Base-by-base conservation (phyloP, 2,329 filamentous ascomycete species). In the Hypomyces rosellus region DNA sequence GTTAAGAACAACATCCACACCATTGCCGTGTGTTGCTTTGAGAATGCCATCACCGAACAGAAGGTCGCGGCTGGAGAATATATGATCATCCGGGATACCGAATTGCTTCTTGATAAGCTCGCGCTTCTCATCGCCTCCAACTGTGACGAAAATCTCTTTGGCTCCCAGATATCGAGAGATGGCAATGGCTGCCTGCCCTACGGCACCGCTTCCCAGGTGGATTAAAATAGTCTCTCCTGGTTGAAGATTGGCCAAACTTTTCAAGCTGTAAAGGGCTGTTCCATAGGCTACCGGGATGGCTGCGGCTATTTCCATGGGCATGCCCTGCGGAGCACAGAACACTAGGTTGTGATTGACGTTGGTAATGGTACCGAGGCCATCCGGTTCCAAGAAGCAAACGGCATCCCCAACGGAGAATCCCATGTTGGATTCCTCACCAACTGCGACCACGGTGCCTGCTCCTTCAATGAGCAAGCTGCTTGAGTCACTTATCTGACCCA, bases 1-100 rank as follows among this genome's bases (percentile, higher is more conserved):
- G 45, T 67, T 68, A 1, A 70, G 55, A 0, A 65, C 61, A 3
- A 64, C 50, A 20, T 63, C 59, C 11, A 66, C 58, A 20, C 63
- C 58, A 25, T 51, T 43, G 11, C 57, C 46, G 30, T 55, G 47
- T 1, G 61, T 65, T 9, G 52, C 45, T 12, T 50, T 40, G 18
- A 57, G 41, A 22, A 65, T 53, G 2, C 55, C 57, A 11, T 52
- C 39, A 2, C 55, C 56, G 34, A 69, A 66, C 1, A 52, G 46
- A 3, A 50, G 42, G 39, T 60, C 56, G 5, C 59, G 54, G 36
- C 57, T 61, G 4, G 55, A 57, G 42, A 68, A 61, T 3, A 69
- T 63, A 33, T 61, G 62, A 11, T 54, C 47, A 20, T 55, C 46
- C 1, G 59, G 57, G n/a, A 69, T 61, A 2, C 56, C 54, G 51